A percentile compares a stretch with the other conserved stretches of the same genome.
These are phyloP conservation scores for Rhizopogon salebrosus DNA, from an alignment of 768 basidiomycete species.

Conservation along the genomic window DNA sequence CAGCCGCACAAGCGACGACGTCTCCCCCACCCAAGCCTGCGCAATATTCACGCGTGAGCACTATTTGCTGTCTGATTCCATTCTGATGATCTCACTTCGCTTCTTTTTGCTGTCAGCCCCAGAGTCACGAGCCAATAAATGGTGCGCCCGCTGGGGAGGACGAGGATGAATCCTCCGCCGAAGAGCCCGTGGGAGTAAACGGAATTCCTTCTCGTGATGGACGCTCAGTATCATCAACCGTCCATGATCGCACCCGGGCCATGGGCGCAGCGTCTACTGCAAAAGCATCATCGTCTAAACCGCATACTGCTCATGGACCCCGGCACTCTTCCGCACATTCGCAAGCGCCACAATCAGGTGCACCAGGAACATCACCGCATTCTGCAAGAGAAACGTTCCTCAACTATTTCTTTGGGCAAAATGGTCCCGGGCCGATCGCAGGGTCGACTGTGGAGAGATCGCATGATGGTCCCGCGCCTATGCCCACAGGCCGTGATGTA, in stretches of 20 bases:
- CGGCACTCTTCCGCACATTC: slow-evolving; percentile 32
- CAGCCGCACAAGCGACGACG: slow-evolving; percentile 47
- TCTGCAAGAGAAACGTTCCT: slow-evolving; percentile 88
- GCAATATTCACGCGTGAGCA: slow-evolving; percentile 49
- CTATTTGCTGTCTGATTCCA: slow-evolving; percentile 5
- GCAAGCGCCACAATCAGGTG: slow-evolving; percentile 26
- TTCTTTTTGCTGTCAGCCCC: slow-evolving; percentile 40
- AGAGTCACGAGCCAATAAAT: slow-evolving; percentile 58
- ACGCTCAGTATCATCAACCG: slow-evolving; percentile 73
- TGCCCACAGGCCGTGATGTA: slow-evolving; percentile 60
- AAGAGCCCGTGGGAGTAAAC: slow-evolving; percentile 50
- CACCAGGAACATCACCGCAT: slow-evolving; percentile 37
- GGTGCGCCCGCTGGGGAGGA: slow-evolving; percentile 48
- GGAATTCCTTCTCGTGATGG: slow-evolving; percentile 47
- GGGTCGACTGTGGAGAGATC: slow-evolving; percentile 46
- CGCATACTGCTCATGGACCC: slow-evolving; percentile 26
- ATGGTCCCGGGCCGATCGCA: slow-evolving; percentile 69
- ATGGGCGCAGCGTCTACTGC: slow-evolving; percentile 31
- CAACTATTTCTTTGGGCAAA: slow-evolving; percentile 96
- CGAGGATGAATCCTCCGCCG: slow-evolving; percentile 60
- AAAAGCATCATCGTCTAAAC: slow-evolving; percentile 18
- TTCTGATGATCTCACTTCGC: slow-evolving; percentile 11
- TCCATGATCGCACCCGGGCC: slow-evolving; percentile 69
- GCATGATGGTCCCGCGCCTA: slow-evolving; percentile 23
- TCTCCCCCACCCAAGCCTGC: slow-evolving; percentile 37